A percentile compares a stretch with the other conserved stretches of the same genome.
phyloP scores from a whole-genome alignment of 208 protist genomes.

The Wallacemonas collosoma region DNA sequence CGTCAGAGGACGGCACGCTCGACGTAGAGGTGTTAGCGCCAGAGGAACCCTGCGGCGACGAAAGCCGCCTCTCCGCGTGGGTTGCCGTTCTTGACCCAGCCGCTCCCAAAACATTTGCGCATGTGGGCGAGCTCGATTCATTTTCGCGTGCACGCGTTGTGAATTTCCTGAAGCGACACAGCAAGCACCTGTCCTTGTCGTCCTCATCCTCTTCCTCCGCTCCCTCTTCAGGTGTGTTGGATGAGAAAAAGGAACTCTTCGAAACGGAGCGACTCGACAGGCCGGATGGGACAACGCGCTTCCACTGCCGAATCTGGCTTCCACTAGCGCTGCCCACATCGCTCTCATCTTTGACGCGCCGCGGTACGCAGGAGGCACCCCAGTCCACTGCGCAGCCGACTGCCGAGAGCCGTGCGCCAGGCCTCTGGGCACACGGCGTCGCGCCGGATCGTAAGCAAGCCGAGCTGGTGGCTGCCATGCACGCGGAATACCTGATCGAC shows the following conservation, averaged over 20 bases:
- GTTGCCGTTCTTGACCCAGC: neutral
- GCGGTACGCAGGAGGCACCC: no score
- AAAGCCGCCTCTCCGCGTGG: neutral
- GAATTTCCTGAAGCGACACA: slow-evolving; percentile 81
- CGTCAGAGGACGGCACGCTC: neutral
- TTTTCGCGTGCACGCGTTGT: slow-evolving; percentile 80
- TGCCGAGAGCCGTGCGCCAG: neutral
- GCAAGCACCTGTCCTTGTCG: slow-evolving; percentile 19
- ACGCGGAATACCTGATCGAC: slow-evolving; percentile 86
- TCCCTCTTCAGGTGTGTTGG: neutral
- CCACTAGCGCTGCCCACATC: slow-evolving; percentile 23
- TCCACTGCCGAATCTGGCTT: slow-evolving; percentile 47
- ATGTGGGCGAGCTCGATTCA: slow-evolving; percentile 42
- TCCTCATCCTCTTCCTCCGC: no score
- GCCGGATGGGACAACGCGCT: slow-evolving; percentile 15
- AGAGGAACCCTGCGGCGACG: neutral
- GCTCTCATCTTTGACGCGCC: slow-evolving; percentile 14
- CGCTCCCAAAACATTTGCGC: slow-evolving; percentile 29
- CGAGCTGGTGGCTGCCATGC: slow-evolving; percentile 83
- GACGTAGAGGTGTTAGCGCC: slow-evolving; percentile 3
- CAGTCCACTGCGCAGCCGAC: neutral
- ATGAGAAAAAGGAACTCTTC: slow-evolving; percentile 31
- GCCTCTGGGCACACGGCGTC: slow-evolving; percentile 83
- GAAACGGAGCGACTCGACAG: neutral
- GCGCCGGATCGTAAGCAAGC: slow-evolving; percentile 71